A percentile compares a stretch with the other conserved stretches of the same genome.
Evolutionary conservation across 345 rosid species (phyloP).

Genomic region (Erucastrum elatum): DNA sequence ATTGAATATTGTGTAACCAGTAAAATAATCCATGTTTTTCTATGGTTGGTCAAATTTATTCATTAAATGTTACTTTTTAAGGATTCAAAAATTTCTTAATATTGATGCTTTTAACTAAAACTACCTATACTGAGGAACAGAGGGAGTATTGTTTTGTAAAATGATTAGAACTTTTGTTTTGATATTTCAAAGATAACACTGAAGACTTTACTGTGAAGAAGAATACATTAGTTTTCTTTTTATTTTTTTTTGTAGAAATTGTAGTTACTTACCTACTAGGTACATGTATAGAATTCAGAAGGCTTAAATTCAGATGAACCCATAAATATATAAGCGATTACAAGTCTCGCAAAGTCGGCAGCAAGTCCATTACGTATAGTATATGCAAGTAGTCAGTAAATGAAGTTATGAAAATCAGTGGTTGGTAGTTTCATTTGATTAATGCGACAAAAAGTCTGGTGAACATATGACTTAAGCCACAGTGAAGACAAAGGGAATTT

Average conservation of each 20-base stretch:
- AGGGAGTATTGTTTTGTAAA: background rate
- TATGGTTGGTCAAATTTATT: too few relatives aligned
- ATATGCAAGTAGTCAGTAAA: background rate
- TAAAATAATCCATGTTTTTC: too few relatives aligned
- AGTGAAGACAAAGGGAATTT: background rate
- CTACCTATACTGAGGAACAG: too few relatives aligned
- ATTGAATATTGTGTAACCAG: too few relatives aligned
- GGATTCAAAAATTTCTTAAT: too few relatives aligned
- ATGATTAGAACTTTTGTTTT: background rate
- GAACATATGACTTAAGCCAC: conserved; percentile 7
- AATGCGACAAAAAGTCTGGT: conserved; percentile 14
- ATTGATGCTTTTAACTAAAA: too few relatives aligned
- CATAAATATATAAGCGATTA: background rate
- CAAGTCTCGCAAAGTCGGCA: conserved; percentile 3
- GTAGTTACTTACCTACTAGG: background rate
- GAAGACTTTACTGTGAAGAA: background rate
- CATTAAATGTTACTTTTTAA: too few relatives aligned
- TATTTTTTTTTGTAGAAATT: background rate
- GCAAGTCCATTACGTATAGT: background rate
- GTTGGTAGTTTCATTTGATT: conserved; percentile 5
- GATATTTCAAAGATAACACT: background rate
- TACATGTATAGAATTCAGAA: background rate
- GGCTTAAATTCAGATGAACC: background rate
- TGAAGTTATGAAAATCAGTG: conserved; percentile 10
- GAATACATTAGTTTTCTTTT: background rate